These are phyloP conservation scores for Nitzschia putrida DNA, from an alignment of 108 stramenopile genomes.

Conservation along the genomic window DNA sequence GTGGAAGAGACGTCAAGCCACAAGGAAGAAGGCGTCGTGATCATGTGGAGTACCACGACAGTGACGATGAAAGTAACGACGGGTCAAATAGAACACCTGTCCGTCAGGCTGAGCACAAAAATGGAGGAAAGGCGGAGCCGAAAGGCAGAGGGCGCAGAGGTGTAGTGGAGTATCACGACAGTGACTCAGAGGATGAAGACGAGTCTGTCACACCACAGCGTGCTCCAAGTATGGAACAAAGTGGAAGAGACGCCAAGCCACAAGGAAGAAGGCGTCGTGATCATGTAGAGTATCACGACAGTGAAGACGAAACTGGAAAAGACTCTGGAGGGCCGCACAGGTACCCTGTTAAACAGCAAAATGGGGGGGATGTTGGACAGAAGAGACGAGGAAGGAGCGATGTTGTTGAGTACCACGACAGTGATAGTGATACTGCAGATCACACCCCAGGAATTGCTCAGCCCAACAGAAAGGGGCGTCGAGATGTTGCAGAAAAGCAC, in stretches of 20 bases:
- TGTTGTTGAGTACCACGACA: not conserved
- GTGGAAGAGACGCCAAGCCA: not conserved
- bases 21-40: not conserved
- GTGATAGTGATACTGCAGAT: not conserved
- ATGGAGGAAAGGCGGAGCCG: not conserved
- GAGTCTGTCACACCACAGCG: not conserved
- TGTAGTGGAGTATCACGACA: not conserved
- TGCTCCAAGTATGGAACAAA: not conserved
- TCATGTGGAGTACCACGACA: not conserved
- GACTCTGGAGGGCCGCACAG: too few species aligned
- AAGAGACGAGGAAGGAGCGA: not conserved
- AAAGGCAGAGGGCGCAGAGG: not conserved
- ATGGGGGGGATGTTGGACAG: not conserved
- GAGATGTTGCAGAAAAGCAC: conserved; percentile 9
- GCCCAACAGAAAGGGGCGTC: not conserved
- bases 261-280: not conserved
- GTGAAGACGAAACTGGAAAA: not conserved
- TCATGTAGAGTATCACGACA: not conserved
- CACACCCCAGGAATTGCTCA: not conserved
- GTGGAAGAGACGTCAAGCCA: not conserved
- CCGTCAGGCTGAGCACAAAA: too few species aligned
- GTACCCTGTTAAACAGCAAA: too few species aligned
- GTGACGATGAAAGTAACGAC: too few species aligned
- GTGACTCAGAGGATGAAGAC: not conserved
- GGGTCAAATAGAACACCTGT: too few species aligned